A percentile compares a stretch with the other conserved stretches of the same genome.
Conservation (phyloP, 768 basidiomycete species). For the Sporobolomyces pararoseus region DNA sequence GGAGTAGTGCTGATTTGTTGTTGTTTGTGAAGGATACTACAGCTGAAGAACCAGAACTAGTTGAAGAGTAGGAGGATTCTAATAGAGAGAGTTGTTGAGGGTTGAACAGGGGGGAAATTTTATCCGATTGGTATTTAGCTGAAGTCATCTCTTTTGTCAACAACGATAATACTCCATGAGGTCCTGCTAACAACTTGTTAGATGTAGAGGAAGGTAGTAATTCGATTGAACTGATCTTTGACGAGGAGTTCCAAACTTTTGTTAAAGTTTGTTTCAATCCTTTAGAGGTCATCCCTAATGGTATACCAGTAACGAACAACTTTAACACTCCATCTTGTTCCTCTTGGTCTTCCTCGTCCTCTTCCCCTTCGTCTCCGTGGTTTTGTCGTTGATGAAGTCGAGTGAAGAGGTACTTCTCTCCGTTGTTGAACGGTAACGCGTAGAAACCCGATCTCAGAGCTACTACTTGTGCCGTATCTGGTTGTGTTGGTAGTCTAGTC, state of each 20-base stretch:
- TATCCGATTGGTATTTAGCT: too few species aligned
- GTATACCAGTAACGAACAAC: constrained; percentile 35
- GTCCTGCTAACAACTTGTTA: too few species aligned
- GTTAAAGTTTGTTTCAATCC: constrained; percentile 18
- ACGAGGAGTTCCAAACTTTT: constrained; percentile 16
- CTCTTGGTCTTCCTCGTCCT: not conserved
- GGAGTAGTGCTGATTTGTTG: too few species aligned
- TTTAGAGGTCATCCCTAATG: constrained; percentile 16
- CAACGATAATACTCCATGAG: not conserved
- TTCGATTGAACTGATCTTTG: constrained; percentile 11
- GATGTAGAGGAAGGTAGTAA: constrained; percentile 4
- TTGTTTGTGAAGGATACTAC: too few species aligned
- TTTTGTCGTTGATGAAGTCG: constrained; percentile 29
- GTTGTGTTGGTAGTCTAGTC: constrained; percentile 22
- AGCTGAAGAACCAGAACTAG: too few species aligned
- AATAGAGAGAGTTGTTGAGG: not conserved
- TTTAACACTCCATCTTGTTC: not conserved
- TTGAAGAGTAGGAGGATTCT: constrained; percentile 6
- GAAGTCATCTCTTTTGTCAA: not conserved
- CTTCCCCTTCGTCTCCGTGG: not conserved
- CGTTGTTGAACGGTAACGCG: constrained; percentile 28
- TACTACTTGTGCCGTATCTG: not conserved
- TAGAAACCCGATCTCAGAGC: constrained; percentile 32
- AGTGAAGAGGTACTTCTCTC: constrained; percentile 12
- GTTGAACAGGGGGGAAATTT: constrained; percentile 15